Evolutionary conservation across 2,329 filamentous ascomycete species (phyloP).

Genomic region (Hypomyces rosellus): DNA sequence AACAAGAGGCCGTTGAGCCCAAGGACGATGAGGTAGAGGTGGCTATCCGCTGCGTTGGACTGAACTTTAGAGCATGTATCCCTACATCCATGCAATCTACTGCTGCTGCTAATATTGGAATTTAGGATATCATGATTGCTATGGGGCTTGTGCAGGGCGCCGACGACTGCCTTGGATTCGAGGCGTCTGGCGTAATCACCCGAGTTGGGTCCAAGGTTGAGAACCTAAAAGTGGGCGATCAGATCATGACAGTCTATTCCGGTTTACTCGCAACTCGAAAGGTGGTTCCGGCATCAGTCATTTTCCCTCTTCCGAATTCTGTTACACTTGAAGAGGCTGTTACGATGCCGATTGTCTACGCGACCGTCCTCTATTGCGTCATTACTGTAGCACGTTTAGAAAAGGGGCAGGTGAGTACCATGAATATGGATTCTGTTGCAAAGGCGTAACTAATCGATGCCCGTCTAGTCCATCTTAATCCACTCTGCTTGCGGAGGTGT

Average conservation of each 20-base stretch:
- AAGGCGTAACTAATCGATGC: too few relatives aligned
- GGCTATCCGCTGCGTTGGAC: neutral
- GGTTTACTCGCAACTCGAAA: constrained; percentile 3
- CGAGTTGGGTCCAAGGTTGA: constrained; percentile 12
- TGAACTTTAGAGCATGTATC: constrained; percentile 6
- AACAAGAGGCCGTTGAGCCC: neutral
- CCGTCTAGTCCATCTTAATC: neutral
- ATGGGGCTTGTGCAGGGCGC: constrained; percentile 4
- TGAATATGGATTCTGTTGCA: too few relatives aligned
- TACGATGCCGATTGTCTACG: constrained; percentile 23
- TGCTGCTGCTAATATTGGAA: too few relatives aligned
- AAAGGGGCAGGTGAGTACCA: constrained; percentile 4
- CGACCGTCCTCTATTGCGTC: constrained; percentile 23
- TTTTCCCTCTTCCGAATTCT: constrained; percentile 21
- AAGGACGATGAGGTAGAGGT: constrained; percentile 3
- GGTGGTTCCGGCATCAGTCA: neutral
- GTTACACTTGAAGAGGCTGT: constrained; percentile 24
- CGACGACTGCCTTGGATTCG: constrained; percentile 20
- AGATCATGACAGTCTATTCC: constrained; percentile 19
- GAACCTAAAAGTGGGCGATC: constrained; percentile 25
- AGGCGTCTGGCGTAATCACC: constrained; percentile 22
- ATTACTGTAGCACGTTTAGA: constrained; percentile 17
- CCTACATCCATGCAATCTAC: too few relatives aligned
- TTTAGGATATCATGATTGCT: constrained; percentile 12
- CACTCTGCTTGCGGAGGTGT: constrained; percentile 9